Evolutionary conservation across 2,329 filamentous ascomycete species (phyloP), one percentile per base, ranked within the genome.

Genomic region (Botrytis medusae): DNA sequence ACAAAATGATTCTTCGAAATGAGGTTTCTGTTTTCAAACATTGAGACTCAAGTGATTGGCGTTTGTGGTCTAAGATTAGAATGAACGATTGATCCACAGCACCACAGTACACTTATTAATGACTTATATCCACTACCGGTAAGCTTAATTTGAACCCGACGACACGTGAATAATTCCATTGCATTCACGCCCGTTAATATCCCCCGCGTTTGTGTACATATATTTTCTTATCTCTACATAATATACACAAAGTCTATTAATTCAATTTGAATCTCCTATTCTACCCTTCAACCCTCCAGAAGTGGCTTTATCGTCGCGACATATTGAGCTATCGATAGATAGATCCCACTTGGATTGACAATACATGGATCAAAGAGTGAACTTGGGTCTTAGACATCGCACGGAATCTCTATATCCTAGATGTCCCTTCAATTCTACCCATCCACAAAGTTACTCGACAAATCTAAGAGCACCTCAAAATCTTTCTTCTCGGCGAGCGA

Each of bases 1-100:
- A 64, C 61, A 32, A 64, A 64, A 32, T 12, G 61, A 64, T 46
- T 63, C 61, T 42, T n/a, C 37, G 18, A 40, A 68, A 40, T 68
- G 16, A 68, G 34, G 64, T 54, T 68, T 68, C 64, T 54, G 16
- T n/a, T 67, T 67, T 62, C 60, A 25, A 62, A 37, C 22, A n/a
- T 40, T 40, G 60, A 62, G 60, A 62, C 22, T 37, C 60, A 16
- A 37, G 60, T 29, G n/a, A 57, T 57, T 62, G 60, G 34, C 60
- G 34, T 34, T 62, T n/a, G 34, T 62, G 37, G n/a, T 42, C 61
- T 57, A 57, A 40, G 9, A 63, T 42, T 42, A 40, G 25, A 16
- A 42, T 42, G 25, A 62, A 54, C 51, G 60, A 62, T 62, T 29
- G 61, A 63, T 63, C 61, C 37, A 63, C 37, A 29, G 22, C 22